Percentiles rank a stretch among this genome's conserved stretches.
Evolutionary conservation across 2,329 filamentous ascomycete species (phyloP).

Genomic region (Sclerotinia nivalis): DNA sequence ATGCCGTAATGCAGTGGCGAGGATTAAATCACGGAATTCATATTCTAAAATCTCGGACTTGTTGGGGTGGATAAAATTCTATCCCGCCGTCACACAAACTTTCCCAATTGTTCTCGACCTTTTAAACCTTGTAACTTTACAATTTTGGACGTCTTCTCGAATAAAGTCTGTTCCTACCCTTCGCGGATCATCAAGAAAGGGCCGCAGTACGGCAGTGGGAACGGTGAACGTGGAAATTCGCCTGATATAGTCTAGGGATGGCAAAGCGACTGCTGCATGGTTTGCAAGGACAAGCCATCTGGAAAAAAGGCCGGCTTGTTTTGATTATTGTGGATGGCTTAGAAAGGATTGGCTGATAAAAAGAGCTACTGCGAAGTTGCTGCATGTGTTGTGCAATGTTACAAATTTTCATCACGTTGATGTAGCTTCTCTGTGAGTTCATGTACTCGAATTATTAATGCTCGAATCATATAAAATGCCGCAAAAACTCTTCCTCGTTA

Average conservation of each 20-base stretch:
- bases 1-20: not conserved
- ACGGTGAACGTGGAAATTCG: conserved; percentile 11
- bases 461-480: not conserved
- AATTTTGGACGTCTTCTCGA: not conserved
- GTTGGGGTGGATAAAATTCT: not conserved
- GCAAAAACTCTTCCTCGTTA: not conserved
- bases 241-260: conserved; percentile 7
- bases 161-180: not conserved
- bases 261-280: not conserved
- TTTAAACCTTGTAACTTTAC: not conserved
- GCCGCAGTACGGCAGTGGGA: conserved; percentile 1
- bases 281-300: conserved; percentile 16
- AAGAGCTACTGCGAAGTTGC: not conserved
- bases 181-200: not conserved
- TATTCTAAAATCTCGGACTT: not conserved
- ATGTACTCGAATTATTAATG: not conserved
- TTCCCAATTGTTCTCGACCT: conserved; percentile 11
- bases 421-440: not conserved
- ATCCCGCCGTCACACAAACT: not conserved
- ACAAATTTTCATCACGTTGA: not conserved
- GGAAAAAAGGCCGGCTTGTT: not conserved
- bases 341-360: not conserved
- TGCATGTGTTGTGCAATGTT: conserved; percentile 1
- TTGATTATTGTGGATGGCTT: conserved; percentile 5
- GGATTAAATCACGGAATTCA: not conserved